Evolutionary conservation across 2,329 filamentous ascomycete species (phyloP), one percentile per base, ranked within the genome.

Genomic region (Beauveria australis): DNA sequence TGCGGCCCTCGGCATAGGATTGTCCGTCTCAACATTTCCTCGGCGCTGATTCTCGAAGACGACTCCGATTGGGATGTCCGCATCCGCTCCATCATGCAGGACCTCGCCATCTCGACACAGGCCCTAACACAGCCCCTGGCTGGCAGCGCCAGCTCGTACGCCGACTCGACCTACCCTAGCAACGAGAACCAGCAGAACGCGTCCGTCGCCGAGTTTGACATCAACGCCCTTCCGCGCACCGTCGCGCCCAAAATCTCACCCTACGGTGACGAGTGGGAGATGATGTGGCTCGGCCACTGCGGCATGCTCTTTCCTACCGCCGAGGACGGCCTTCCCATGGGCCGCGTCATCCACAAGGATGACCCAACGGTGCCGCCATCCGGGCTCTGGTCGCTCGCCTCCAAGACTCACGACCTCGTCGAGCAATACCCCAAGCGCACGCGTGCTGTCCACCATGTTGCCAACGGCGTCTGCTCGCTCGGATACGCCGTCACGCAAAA

Each of bases 61-160:
- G 81, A 83, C 61, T 75, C 78, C 10, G 81, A 83, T 68, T 83
- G 81, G 81, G 81, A 83, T 59, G 69, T 82, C 26, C 72, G 73
- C 0, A 67, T 83, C 40, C 78, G 79, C 48, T 59, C 68, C 0
- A 81, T 83, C 64, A 72, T 83, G 30, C 71, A 66, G 28, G 63
- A 69, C 47, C 75, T 77, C 41, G 72, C 76, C 2, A 62, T 64
- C 30, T 72, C 73, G 0, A 67, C 73, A 2, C 68, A 67, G 24
- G 68, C 67, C 1, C 71, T 72, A 40, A 67, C 67, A 3, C 71
- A 73, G 41, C 71, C 72, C 12, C 33, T 64, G 1, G 52, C 47
- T 10, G 62, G 63, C n/a, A 48, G 49, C 14, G 33, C 43, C 10
- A 33, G 28, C 16, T 30, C 54, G 0, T 69, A 61, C 48, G 65